Evolutionary conservation across 768 basidiomycete species (phyloP).

Genomic region (Leucocoprinus birnbaumii): DNA sequence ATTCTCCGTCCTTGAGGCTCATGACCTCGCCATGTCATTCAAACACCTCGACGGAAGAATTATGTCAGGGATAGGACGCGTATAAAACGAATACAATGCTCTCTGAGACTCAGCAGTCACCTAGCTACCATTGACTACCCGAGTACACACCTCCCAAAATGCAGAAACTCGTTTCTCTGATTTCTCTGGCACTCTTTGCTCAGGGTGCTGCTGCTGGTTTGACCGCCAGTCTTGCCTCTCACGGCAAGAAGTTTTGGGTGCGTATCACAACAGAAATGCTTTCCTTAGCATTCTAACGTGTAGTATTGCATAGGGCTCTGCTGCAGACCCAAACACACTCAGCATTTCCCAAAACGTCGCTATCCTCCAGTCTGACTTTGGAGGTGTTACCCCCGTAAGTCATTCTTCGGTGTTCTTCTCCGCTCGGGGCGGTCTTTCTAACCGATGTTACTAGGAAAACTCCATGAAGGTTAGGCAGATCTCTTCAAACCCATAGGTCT

Average conservation of each 20-base stretch:
- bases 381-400: background rate
- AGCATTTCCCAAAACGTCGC: slow-evolving; percentile 24
- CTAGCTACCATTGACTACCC: background rate
- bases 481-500: too few relatives aligned
- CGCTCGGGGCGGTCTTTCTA: slow-evolving; percentile 25
- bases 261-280: too few relatives aligned
- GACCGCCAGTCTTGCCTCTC: slow-evolving; percentile 23
- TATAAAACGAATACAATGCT: background rate
- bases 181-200: slow-evolving; percentile 20
- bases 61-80: background rate
- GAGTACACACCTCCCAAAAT: slow-evolving; percentile 11
- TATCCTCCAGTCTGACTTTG: background rate
- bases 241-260: slow-evolving; percentile 34
- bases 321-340: slow-evolving; percentile 23
- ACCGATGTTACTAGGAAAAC: slow-evolving; percentile 29
- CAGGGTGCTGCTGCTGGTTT: slow-evolving; percentile 22
- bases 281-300: too few relatives aligned
- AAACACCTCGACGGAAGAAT: slow-evolving; percentile 1
- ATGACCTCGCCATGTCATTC: background rate
- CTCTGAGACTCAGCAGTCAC: background rate
- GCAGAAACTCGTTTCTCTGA: slow-evolving; percentile 23
- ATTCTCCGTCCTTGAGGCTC: background rate
- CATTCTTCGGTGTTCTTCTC: slow-evolving; percentile 12
- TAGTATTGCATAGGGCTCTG: slow-evolving; percentile 15
- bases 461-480: slow-evolving; percentile 38